Evolutionary conservation across 345 rosid species (phyloP).

Genomic region (Lepidium aucheri): DNA sequence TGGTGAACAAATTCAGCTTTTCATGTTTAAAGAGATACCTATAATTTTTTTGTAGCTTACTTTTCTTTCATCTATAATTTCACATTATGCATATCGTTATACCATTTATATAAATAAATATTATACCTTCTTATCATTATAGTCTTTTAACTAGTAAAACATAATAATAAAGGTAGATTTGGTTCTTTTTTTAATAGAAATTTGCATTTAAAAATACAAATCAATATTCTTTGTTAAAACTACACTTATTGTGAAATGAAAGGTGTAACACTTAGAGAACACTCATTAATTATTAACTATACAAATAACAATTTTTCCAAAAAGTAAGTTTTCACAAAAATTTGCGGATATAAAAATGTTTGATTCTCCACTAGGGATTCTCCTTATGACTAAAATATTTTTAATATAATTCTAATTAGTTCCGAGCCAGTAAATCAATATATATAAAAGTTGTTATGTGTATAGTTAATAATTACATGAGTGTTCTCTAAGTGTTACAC

Average conservation of each 20-base stretch:
- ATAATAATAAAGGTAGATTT: neutral
- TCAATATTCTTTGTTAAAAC: neutral
- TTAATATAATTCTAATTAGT: neutral
- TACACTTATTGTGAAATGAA: neutral
- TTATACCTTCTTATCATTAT: neutral
- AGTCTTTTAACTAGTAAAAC: neutral
- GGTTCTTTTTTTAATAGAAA: neutral
- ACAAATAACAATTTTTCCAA: neutral
- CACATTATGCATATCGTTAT: neutral
- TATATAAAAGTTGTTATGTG: too few species aligned
- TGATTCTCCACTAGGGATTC: slow-evolving; percentile 11
- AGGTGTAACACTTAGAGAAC: neutral
- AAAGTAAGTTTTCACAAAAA: neutral
- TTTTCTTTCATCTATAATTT: neutral
- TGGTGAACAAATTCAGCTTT: neutral
- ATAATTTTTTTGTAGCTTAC: neutral
- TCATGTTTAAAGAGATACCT: neutral
- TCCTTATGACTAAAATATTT: too few species aligned
- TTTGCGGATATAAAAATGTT: slow-evolving; percentile 6
- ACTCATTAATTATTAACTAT: neutral
- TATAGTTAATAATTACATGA: too few species aligned
- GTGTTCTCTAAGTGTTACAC: too few species aligned
- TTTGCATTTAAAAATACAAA: neutral
- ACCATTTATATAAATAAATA: neutral
- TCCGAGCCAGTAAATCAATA: neutral